Conservation (phyloP, 2,329 filamentous ascomycete genomes). For the Trichophyton verrucosum region DNA sequence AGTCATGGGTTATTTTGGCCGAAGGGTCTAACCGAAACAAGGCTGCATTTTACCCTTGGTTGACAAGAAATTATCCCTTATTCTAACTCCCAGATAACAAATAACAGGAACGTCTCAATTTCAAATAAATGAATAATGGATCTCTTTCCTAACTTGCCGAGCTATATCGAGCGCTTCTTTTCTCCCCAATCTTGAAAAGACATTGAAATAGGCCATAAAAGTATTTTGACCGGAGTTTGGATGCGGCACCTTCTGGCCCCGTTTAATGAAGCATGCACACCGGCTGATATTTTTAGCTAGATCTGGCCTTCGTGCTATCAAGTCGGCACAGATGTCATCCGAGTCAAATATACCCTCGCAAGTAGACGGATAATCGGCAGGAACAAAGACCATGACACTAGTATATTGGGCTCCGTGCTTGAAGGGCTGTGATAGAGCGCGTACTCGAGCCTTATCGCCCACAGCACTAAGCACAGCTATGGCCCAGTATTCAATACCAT, state of each 20-base stretch:
- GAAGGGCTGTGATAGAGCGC: constrained; percentile 16
- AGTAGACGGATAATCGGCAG: neutral
- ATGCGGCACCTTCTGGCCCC: neutral
- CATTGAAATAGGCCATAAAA: neutral
- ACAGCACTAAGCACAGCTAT: constrained; percentile 1
- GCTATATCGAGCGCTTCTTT: neutral
- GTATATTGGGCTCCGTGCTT: constrained; percentile 10
- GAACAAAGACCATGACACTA: neutral
- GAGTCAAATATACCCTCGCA: neutral
- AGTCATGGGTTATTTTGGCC: too few relatives aligned
- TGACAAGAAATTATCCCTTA: neutral
- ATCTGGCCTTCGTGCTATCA: neutral
- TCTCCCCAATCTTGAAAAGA: neutral
- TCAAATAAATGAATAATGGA: neutral
- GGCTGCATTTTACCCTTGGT: neutral
- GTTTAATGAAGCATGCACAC: neutral
- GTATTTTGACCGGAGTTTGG: neutral
- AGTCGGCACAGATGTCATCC: neutral
- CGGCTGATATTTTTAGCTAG: neutral
- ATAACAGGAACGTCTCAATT: neutral
- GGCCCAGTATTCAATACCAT: constrained; percentile 18
- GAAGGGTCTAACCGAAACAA: neutral
- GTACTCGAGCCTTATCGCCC: constrained; percentile 5
- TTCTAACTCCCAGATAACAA: neutral
- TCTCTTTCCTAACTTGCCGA: constrained; percentile 3